Evolutionary conservation across 2,329 filamentous ascomycete species (phyloP).

Genomic region (Aspergillus ibericus): DNA sequence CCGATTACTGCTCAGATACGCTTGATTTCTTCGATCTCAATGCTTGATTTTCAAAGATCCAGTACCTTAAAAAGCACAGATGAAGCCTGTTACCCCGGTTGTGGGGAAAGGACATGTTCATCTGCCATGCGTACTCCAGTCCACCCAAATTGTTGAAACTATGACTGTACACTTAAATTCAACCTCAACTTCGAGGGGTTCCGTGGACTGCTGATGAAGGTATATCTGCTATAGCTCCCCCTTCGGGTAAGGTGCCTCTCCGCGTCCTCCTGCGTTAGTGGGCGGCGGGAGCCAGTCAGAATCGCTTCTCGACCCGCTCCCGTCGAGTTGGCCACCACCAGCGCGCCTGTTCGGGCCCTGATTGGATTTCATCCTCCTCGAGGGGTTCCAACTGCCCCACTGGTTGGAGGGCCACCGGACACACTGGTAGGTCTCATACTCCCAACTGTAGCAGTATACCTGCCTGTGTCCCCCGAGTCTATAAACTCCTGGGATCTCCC

Average conservation of each 20-base stretch:
- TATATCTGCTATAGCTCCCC: conserved; percentile 29
- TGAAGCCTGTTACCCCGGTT: not conserved
- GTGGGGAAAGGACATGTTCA: not conserved
- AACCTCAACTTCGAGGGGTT: conserved; percentile 13
- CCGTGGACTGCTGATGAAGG: conserved; percentile 24
- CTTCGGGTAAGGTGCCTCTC: conserved; percentile 30
- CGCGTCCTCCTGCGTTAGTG: conserved; percentile 12
- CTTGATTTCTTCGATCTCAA: not conserved
- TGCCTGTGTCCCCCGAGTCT: conserved; percentile 1
- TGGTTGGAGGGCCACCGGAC: not conserved
- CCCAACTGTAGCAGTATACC: conserved; percentile 1
- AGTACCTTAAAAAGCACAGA: not conserved
- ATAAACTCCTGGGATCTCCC: conserved; percentile 12
- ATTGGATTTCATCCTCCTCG: conserved; percentile 4
- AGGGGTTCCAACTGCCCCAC: not conserved
- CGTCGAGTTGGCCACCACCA: conserved; percentile 3
- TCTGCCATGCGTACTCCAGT: not conserved
- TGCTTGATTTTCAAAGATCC: not conserved
- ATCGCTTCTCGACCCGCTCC: conserved; percentile 1
- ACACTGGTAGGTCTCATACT: not conserved
- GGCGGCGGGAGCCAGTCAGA: conserved; percentile 13
- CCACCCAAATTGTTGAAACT: not conserved
- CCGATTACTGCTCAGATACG: not conserved
- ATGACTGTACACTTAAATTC: not conserved
- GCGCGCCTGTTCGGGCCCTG: not conserved